Conservation (phyloP, 1,284 basidiomycete species). For the Ceratobasidium sp. region DNA sequence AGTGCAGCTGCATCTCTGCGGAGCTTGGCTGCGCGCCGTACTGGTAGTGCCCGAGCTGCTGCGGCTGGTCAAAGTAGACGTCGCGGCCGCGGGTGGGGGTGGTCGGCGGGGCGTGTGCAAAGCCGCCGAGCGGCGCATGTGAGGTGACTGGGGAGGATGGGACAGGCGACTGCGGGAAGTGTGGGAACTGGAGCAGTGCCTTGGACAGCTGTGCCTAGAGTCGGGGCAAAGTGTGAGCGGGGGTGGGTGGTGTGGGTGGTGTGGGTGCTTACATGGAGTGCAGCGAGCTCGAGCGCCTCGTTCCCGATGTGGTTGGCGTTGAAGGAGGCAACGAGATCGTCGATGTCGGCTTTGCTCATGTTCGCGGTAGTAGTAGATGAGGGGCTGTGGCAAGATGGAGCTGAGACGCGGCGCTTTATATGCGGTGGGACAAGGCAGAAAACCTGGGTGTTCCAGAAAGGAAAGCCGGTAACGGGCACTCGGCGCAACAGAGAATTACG, state of each 20-base stretch:
- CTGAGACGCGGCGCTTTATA: constrained; percentile 29
- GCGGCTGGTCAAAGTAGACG: constrained; percentile 24
- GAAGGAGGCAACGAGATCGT: constrained; percentile 48
- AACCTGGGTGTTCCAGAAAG: constrained; percentile 16
- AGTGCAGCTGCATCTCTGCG: constrained; percentile 37
- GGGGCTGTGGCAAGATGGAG: not conserved
- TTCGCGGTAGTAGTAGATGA: constrained; percentile 2
- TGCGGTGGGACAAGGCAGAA: constrained; percentile 28
- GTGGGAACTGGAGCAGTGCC: constrained; percentile 46
- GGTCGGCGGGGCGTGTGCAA: constrained; percentile 36
- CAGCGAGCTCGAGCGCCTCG: constrained; percentile 47
- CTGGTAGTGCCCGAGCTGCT: constrained; percentile 16
- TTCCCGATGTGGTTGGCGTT: constrained; percentile 47
- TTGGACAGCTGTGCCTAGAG: constrained; percentile 47
- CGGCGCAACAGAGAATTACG: constrained; percentile 29
- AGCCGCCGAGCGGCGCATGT: constrained; percentile 24
- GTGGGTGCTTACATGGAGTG: constrained; percentile 47
- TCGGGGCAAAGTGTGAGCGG: not conserved
- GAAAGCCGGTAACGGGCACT: constrained; percentile 25
- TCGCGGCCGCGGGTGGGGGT: constrained; percentile 40
- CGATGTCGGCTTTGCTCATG: constrained; percentile 48
- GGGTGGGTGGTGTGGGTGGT: not conserved
- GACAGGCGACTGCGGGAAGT: constrained; percentile 45
- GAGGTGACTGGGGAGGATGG: constrained; percentile 34
- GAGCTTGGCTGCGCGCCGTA: constrained; percentile 16